A percentile compares a stretch with the other conserved stretches of the same genome.
These are phyloP conservation scores for Ilex aquifolium DNA, from an alignment of 257 asterid species.

Conservation along the genomic window DNA sequence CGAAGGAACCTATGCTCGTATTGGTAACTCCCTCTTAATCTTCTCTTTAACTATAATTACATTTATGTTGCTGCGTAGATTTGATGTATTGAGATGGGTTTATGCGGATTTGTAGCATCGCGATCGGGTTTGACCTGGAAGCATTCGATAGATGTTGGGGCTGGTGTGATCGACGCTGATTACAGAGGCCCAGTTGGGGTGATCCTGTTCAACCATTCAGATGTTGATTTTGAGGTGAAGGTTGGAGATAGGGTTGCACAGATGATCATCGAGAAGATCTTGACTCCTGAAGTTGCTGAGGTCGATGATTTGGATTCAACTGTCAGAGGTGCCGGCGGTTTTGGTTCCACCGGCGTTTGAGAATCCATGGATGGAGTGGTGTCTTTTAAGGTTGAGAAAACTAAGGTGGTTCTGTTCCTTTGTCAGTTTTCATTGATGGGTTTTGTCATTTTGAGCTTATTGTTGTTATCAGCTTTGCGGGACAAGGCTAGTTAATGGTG, in stretches of 20 bases:
- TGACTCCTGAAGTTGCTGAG: slow-evolving; percentile 30
- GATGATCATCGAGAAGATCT: slow-evolving; percentile 29
- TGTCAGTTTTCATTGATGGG: too few species aligned
- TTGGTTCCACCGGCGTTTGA: slow-evolving; percentile 38
- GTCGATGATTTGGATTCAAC: slow-evolving; percentile 36
- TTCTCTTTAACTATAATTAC: neutral
- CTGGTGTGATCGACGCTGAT: slow-evolving; percentile 31
- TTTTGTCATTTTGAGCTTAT: too few species aligned
- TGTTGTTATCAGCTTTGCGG: too few species aligned
- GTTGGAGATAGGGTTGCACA: slow-evolving; percentile 42
- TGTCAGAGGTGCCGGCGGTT: slow-evolving; percentile 30
- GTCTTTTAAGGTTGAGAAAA: too few species aligned
- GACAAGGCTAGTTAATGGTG: too few species aligned
- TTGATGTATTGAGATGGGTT: neutral
- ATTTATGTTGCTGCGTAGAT: neutral
- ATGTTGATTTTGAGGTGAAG: slow-evolving; percentile 37
- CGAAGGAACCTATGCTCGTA: slow-evolving; percentile 78
- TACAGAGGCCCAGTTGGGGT: slow-evolving; percentile 57
- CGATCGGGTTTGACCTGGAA: slow-evolving; percentile 86
- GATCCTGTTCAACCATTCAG: slow-evolving; percentile 49
- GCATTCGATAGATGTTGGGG: slow-evolving; percentile 80
- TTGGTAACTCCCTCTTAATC: slow-evolving; percentile 30
- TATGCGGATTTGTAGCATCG: slow-evolving; percentile 42
- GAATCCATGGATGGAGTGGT: neutral
- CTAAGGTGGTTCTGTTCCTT: too few species aligned